Evolutionary conservation across 1,284 basidiomycete genomes (phyloP), one percentile per base, ranked within the genome.

Genomic region (Trichosporon asahii): DNA sequence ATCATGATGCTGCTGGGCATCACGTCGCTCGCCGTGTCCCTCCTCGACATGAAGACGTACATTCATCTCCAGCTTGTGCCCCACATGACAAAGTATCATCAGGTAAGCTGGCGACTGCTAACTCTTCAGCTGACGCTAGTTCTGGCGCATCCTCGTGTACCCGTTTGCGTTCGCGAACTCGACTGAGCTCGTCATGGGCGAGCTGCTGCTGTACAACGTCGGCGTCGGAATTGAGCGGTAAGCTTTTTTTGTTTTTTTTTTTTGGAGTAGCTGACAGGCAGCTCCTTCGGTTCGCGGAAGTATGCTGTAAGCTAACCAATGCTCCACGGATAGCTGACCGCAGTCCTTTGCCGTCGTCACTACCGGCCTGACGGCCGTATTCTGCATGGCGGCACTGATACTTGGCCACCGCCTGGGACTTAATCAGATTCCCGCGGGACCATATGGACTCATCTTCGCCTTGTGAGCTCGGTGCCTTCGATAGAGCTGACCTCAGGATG

Each of bases 1-100:
- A 84, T 94, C 70, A 93, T 95, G 88, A 82, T 92, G 70, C 84
- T 86, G 64, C 85, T 88, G 46, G 92, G 89, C 37, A 74, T 91
- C 65, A 86, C 89, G 3, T 92, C 93, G 21, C 85, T 94, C 66
- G 77, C 88, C 4, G 89, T 87, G 46, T 90, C 92, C 0, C 83
- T 95, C 57, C 90, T 94, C 76, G 93, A 94, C 78, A 84, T 92
- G 72, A 95, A 95, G 82, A 90, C 94, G 76, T 92, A 93, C 79
- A 87, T 94, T 70, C 91, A 95, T 81, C 85, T 95, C 5, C 92
- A 94, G 83, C 75, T 84, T 23, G 74, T 77, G 8, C 82, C 81
- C 4, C 78, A 84, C 66, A 78, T 85, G 55, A 79, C 81, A 6
- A 80, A 79, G 68, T 83, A 86, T 68, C 83, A 82, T 68, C 85